phyloP scores from a whole-genome alignment of 108 stramenopile species.

The Stephanodiscus minutulus region DNA sequence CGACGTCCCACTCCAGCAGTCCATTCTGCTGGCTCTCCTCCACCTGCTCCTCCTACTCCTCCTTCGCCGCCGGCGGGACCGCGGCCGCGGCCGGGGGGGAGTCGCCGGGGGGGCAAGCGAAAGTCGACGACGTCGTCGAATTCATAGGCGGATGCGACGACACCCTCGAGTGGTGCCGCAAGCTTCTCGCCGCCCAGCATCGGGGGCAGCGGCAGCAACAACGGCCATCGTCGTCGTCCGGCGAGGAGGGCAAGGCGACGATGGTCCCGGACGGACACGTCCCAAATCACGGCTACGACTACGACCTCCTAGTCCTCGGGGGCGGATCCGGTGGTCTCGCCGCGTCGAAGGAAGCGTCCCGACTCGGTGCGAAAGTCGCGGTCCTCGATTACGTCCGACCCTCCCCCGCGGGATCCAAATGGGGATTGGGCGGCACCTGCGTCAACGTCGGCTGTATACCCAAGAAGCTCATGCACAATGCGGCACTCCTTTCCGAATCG shows the following conservation, averaged over 20 bases:
- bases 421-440: conserved; percentile 99
- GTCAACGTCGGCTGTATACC: conserved; percentile 95
- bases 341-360: conserved; percentile 91
- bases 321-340: conserved; percentile 97
- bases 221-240: background rate
- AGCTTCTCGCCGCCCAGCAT: conserved; percentile 38
- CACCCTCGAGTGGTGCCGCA: conserved; percentile 73
- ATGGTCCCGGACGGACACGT: conserved; percentile 58
- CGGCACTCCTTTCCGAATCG: conserved; percentile 68
- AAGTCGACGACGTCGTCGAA: conserved; percentile 54
- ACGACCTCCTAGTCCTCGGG: conserved; percentile 96
- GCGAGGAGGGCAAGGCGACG: background rate
- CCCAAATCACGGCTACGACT: conserved; percentile 83
- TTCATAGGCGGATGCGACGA: conserved; percentile 89
- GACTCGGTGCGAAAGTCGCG: conserved; percentile 93
- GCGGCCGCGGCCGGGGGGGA: conserved; percentile 22
- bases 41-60: background rate
- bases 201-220: no score
- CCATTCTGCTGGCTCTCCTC: conserved; percentile 76
- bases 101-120: background rate
- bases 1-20: conserved; percentile 19
- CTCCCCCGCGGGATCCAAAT: conserved; percentile 87
- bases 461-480: conserved; percentile 97
- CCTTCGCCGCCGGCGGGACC: conserved; percentile 3
- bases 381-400: conserved; percentile 97